A percentile compares a stretch with the other conserved stretches of the same genome.
These are phyloP conservation scores for Atalantia buxifolia DNA, from an alignment of 345 rosid species.

Conservation along the genomic window DNA sequence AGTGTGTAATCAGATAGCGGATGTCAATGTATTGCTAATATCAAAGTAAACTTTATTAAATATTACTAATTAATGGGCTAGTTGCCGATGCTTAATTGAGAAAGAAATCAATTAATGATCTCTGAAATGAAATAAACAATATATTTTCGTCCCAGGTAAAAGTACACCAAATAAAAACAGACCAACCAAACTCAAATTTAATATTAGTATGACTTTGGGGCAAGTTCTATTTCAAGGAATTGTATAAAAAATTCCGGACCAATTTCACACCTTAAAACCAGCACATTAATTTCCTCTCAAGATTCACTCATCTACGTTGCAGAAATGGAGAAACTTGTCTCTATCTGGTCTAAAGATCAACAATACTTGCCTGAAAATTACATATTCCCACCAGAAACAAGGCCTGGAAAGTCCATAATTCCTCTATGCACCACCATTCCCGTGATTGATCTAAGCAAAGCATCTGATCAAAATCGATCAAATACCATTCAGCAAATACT, in stretches of 20 bases:
- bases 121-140: neutral
- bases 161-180: neutral
- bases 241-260: neutral
- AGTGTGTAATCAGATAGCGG: neutral
- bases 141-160: neutral
- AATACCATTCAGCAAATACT: constrained; percentile 9
- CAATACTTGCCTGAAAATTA: constrained; percentile 20
- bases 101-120: neutral
- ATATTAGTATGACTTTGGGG: neutral
- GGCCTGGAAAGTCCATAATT: constrained; percentile 14
- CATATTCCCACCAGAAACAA: constrained; percentile 26
- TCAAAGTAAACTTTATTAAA: neutral
- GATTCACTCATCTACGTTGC: neutral
- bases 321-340: constrained; percentile 22
- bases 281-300: neutral
- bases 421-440: constrained; percentile 7
- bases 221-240: neutral
- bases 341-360: constrained; percentile 10
- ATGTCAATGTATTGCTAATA: neutral
- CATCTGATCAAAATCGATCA: neutral
- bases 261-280: neutral
- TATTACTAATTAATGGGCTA: neutral
- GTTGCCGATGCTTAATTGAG: neutral
- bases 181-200: neutral
- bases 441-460: constrained; percentile 9